Base-by-base conservation (phyloP, 139 green algal genomes). In the Gonium pectorale region DNA sequence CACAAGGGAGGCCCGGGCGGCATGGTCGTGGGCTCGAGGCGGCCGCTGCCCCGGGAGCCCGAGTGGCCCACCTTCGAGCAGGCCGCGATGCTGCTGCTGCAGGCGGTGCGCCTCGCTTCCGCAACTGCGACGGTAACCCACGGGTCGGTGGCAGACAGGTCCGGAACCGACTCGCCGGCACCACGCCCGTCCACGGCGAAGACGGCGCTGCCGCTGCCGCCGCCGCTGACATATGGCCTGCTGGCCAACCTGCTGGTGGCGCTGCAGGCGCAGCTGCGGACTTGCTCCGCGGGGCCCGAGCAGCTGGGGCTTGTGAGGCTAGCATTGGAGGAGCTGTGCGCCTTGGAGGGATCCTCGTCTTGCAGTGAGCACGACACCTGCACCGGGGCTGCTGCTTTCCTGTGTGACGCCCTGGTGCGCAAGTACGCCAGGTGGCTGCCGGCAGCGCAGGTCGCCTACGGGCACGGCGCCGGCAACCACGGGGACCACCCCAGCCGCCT, bases 31-130 rank as follows among this genome's bases (percentile, higher is more conserved):
- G 44, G 46, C 19, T 46, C 63, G 70, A 17, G 15, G 31, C 9
- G 35, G 2, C 46, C 70, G 46, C 70, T 64, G 46, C 46, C 70
- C 0, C 44, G 46, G n/a, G 70, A 79, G 70, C 70, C 70, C n/a
- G 70, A 79, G 70, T 79, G 46, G 44, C 70, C 70, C 70, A 79
- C 44, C 19, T 79, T 64, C 31, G 70, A 79, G 46, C 70, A 79
- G 44, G 70, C 46, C 6, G 70, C n/a, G 3, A 17, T 63, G 31
- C 70, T 79, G 70, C 70, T 79, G 44, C 8, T 33, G 17, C 70
- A 46, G 44, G 70, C 70, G 0, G 70, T 63, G 22, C 44, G 46
- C 26, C 68, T 77, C 13, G 29, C 29, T 17, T 29, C 29, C 1
- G 43, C 43, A 37, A 37, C 37, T 11, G n/a, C 54, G 54, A 54